Conservation (phyloP, 805 yeast species). For the Tetrapisispora fleetii region DNA sequence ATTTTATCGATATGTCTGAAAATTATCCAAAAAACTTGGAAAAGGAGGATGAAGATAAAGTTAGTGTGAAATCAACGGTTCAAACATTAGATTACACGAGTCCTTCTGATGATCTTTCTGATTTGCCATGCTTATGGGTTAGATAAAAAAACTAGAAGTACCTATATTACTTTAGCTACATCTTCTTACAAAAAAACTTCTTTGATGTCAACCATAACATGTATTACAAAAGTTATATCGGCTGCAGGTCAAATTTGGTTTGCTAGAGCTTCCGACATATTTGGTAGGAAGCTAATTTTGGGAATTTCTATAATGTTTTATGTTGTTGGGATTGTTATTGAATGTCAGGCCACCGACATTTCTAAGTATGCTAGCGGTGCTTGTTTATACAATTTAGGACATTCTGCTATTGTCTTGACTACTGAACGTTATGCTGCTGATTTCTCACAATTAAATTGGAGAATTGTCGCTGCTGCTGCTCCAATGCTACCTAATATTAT, state of each 20-base stretch:
- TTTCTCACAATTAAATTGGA: slow-evolving; percentile 54
- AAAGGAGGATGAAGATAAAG: neutral
- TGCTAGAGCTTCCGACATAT: slow-evolving; percentile 47
- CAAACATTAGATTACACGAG: neutral
- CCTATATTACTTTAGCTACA: slow-evolving; percentile 40
- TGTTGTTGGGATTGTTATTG: slow-evolving; percentile 44
- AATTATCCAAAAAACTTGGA: neutral
- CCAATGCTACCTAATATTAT: slow-evolving; percentile 61
- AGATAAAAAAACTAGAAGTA: slow-evolving; percentile 41
- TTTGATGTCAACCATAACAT: slow-evolving; percentile 41
- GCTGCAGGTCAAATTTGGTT: slow-evolving; percentile 50
- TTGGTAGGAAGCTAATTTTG: slow-evolving; percentile 43
- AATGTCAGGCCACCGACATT: slow-evolving; percentile 42
- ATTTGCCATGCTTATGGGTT: slow-evolving; percentile 52
- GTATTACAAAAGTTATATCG: slow-evolving; percentile 43
- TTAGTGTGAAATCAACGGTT: neutral
- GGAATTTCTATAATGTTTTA: slow-evolving; percentile 38
- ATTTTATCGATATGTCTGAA: too few species aligned
- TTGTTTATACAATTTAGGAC: slow-evolving; percentile 38
- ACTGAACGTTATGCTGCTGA: slow-evolving; percentile 51
- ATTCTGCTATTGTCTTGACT: slow-evolving; percentile 46
- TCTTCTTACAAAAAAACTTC: slow-evolving; percentile 42
- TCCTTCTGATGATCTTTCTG: neutral
- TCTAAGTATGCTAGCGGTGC: slow-evolving; percentile 48
- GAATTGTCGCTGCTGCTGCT: slow-evolving; percentile 48